Evolutionary conservation across 192 early-diverging fungal species (phyloP).

Genomic region (Borealophlyctis nickersoniae): DNA sequence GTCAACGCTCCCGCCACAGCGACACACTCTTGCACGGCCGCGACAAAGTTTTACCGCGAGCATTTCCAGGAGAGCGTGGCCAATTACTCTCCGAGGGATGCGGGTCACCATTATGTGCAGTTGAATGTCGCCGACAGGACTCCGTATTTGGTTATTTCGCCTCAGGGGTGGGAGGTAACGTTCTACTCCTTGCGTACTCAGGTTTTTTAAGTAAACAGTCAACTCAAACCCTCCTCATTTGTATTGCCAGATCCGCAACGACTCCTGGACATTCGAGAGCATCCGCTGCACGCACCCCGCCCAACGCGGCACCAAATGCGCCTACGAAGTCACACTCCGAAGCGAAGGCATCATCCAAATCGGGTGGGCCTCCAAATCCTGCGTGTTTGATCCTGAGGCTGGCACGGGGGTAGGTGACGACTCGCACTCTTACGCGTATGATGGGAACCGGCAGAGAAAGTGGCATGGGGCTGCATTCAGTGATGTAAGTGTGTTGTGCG

Average conservation of each 20-base stretch:
- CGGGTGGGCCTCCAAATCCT: slow-evolving; percentile 68
- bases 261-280: slow-evolving; percentile 76
- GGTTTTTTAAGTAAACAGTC: too few relatives aligned
- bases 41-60: slow-evolving; percentile 3
- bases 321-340: slow-evolving; percentile 66
- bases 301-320: slow-evolving; percentile 55
- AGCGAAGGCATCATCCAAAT: slow-evolving; percentile 78
- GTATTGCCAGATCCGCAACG: slow-evolving; percentile 72
- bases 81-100: background rate
- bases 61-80: slow-evolving; percentile 5
- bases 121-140: slow-evolving; percentile 1
- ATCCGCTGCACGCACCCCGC: slow-evolving; percentile 56
- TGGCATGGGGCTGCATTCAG: slow-evolving; percentile 57
- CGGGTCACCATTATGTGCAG: background rate
- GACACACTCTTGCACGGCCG: background rate
- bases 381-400: slow-evolving; percentile 71
- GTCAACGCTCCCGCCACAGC: too few relatives aligned
- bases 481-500: slow-evolving; percentile 20
- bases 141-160: slow-evolving; percentile 24
- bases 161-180: slow-evolving; percentile 23
- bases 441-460: slow-evolving; percentile 67
- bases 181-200: background rate
- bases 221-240: too few relatives aligned
- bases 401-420: slow-evolving; percentile 72
- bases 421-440: slow-evolving; percentile 71